phyloP scores from a whole-genome alignment of 495 filamentous ascomycete species.

The Neurospora terricola region DNA sequence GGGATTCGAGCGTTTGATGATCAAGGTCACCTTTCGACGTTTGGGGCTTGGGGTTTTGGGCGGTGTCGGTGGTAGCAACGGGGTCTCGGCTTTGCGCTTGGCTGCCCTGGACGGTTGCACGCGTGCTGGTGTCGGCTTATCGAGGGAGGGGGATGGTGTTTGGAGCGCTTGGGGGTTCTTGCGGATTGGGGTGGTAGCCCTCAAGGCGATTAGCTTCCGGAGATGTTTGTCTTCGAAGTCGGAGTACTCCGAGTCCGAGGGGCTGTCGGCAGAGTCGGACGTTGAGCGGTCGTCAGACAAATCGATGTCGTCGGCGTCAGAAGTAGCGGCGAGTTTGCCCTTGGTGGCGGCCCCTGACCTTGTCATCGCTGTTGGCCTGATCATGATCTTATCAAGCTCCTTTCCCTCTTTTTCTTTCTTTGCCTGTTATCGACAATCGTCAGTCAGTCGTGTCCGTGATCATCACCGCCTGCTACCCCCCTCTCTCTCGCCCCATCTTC shows the following conservation, averaged over 20 bases:
- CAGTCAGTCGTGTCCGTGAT: background rate
- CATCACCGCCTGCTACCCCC: background rate
- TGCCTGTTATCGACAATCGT: background rate
- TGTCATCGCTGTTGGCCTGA: background rate
- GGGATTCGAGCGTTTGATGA: background rate
- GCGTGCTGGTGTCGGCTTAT: conserved; percentile 6
- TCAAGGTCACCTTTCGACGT: background rate
- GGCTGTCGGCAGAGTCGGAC: background rate
- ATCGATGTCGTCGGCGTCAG: background rate
- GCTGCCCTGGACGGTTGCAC: conserved; percentile 17
- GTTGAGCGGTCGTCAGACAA: background rate
- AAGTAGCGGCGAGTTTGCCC: background rate
- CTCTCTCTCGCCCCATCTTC: too few species aligned
- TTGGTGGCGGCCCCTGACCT: background rate
- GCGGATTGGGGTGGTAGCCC: background rate
- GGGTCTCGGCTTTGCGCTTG: conserved; percentile 9
- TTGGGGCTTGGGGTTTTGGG: background rate
- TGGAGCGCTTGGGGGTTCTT: background rate
- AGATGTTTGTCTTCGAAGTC: background rate
- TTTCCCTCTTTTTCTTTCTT: background rate
- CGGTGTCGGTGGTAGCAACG: background rate
- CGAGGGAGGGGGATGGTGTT: background rate
- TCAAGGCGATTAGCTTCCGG: background rate
- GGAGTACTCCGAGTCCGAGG: background rate
- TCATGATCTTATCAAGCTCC: background rate